A percentile compares a stretch with the other conserved stretches of the same genome.
These are phyloP conservation scores for Spathaspora hagerdaliae DNA, from an alignment of 805 yeast genomes.

Conservation along the genomic window DNA sequence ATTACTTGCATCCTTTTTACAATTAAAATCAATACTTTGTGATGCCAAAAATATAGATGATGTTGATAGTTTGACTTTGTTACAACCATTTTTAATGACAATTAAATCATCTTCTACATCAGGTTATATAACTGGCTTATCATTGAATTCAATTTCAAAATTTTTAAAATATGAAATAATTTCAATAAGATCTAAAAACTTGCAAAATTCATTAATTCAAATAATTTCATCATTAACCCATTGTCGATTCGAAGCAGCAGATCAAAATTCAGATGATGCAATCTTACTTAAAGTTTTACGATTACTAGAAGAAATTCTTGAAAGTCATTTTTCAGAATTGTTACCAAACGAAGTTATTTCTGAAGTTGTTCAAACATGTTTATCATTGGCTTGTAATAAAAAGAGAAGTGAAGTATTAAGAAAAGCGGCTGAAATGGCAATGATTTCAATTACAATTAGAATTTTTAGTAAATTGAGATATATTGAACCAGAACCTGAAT, in stretches of 20 bases:
- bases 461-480: conserved; percentile 59
- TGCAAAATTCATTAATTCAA: conserved; percentile 58
- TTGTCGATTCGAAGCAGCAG: conserved; percentile 94
- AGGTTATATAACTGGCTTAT: conserved; percentile 79
- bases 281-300: conserved; percentile 79
- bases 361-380: conserved; percentile 87
- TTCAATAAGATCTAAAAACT: conserved; percentile 48
- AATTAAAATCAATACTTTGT: conserved; percentile 66
- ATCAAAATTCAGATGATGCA: conserved; percentile 87
- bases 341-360: conserved; percentile 78
- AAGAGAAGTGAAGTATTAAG: conserved; percentile 86
- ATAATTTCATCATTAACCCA: conserved; percentile 77
- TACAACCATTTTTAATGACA: conserved; percentile 83
- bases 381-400: conserved; percentile 88
- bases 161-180: conserved; percentile 69
- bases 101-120: conserved; percentile 82
- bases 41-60: conserved; percentile 48
- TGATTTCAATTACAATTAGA: conserved; percentile 63
- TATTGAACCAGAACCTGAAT: conserved; percentile 53
- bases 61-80: conserved; percentile 66
- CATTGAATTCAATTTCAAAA: conserved; percentile 71
- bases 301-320: conserved; percentile 61
- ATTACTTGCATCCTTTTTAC: conserved; percentile 73
- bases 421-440: conserved; percentile 81
- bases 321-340: conserved; percentile 59